Evolutionary conservation across 805 yeast species (phyloP).

Genomic region (Ogataea nitratoaversa): DNA sequence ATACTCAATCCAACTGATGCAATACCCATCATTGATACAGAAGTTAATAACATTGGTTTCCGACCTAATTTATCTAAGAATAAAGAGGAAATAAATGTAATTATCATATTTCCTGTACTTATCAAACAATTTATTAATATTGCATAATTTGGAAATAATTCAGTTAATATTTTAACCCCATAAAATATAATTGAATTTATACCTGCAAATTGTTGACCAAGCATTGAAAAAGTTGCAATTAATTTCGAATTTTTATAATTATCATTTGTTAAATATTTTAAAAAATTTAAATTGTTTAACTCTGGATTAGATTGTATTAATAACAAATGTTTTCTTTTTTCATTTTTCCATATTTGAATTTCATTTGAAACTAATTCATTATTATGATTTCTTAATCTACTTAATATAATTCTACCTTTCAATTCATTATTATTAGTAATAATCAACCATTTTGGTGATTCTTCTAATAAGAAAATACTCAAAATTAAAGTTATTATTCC

Average conservation of each 20-base stretch:
- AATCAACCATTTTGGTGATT: conserved; percentile 81
- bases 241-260: conserved; percentile 54
- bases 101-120: conserved; percentile 66
- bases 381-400: conserved; percentile 35
- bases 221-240: conserved; percentile 67
- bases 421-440: conserved; percentile 38
- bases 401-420: conserved; percentile 21
- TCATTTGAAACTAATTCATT: conserved; percentile 16
- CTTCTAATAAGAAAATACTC: conserved; percentile 45
- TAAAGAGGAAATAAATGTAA: conserved; percentile 71
- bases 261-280: conserved; percentile 46
- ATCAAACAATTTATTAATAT: conserved; percentile 70
- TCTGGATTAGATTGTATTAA: conserved; percentile 22
- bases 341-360: conserved; percentile 29
- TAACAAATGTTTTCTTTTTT: conserved; percentile 19
- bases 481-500: conserved; percentile 46
- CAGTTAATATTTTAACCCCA: conserved; percentile 80
- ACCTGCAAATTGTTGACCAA: conserved; percentile 90
- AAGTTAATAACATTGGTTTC: conserved; percentile 61
- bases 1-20: conserved; percentile 59
- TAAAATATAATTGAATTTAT: conserved; percentile 90
- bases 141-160: conserved; percentile 68
- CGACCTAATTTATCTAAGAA: conserved; percentile 76
- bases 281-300: conserved; percentile 24
- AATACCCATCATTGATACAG: conserved; percentile 65